Evolutionary conservation across 2,329 filamentous ascomycete species (phyloP), one percentile per base, ranked within the genome.

Genomic region (Claviceps sorghi): DNA sequence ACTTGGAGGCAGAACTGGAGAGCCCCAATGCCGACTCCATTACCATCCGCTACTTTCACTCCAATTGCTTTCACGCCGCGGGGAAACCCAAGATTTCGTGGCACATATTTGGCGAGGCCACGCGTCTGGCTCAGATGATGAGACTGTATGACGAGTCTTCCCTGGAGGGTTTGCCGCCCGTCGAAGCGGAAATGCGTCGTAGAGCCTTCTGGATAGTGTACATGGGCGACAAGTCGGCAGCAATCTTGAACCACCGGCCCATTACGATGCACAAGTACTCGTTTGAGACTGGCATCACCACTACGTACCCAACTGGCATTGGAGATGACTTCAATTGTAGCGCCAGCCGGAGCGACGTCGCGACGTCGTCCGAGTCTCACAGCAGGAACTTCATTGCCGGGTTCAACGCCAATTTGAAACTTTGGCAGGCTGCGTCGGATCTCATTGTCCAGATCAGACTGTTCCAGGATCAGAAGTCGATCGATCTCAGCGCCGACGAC

Each of bases 81-180:
- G 71, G 70, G 0, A 71, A 69, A 42, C 68, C 69, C 4, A 65
- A 67, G 29, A 65, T 69, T 21, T 72, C 70, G 4, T 72, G 70
- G 69, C 68, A 72, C 48, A 69, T 72, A 1, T 70, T 73, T 55
- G 70, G 70, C 1, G 69, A 72, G 53, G 70, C 70, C 1, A 66
- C 66, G 3, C 61, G 69, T 1, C 63, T 73, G 5, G 67, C 65
- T 0, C 69, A 73, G 54, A 65, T 66, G 1, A 72, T 73, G 69
- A 62, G 68, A 15, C 56, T 73, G 30, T 64, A 73, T 44, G 65
- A 72, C 4, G 70, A 73, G 54, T 59, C 61, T 0, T 67, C 69
- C 0, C 54, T 68, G 0, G 60, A 66, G n/a, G 64, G 61, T 0
- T 56, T 72, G 1, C 55, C 60, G 1, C 62, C 64, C 0, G 56